Conservation (phyloP, 2,329 filamentous ascomycete species). For the Volutella citrinella region DNA sequence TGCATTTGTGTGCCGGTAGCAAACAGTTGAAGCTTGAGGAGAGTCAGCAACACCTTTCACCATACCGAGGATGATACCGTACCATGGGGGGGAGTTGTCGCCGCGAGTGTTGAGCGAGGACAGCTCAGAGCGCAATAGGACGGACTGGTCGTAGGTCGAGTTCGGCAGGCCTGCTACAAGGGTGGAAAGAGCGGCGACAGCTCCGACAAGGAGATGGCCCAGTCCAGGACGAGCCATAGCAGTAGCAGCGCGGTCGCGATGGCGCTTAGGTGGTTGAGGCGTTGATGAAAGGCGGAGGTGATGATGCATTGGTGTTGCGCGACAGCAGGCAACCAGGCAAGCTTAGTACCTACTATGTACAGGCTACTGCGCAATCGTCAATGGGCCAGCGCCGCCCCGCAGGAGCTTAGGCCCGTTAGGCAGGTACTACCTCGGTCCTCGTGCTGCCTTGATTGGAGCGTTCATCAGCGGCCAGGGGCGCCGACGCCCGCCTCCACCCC, state of each 20-base stretch:
- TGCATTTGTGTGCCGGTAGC: constrained; percentile 84
- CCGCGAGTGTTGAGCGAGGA: constrained; percentile 72
- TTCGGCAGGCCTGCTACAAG: constrained; percentile 38
- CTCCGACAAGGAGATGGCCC: constrained; percentile 38
- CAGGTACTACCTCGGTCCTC: constrained; percentile 6
- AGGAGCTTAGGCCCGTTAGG: constrained; percentile 9
- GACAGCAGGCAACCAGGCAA: constrained; percentile 20
- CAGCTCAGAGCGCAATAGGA: constrained; percentile 63
- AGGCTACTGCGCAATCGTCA: too few species aligned
- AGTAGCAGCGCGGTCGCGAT: constrained; percentile 21
- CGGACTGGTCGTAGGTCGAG: constrained; percentile 59
- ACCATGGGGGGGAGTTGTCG: constrained; percentile 77
- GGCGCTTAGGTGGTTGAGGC: constrained; percentile 9
- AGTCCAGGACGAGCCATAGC: constrained; percentile 39
- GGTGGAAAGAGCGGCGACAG: constrained; percentile 39
- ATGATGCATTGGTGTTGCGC: constrained; percentile 3
- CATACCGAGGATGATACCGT: constrained; percentile 13
- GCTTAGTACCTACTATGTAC: too few species aligned
- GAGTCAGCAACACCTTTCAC: constrained; percentile 10
- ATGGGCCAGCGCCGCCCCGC: constrained; percentile 27
- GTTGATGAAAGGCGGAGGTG: constrained; percentile 2
- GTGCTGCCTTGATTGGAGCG: not conserved
- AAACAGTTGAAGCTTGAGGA: constrained; percentile 88
- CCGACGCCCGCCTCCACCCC: constrained; percentile 2
- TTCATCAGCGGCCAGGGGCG: not conserved